Base-by-base conservation (phyloP, 768 basidiomycete species). In the Pisolithus sp. region DNA sequence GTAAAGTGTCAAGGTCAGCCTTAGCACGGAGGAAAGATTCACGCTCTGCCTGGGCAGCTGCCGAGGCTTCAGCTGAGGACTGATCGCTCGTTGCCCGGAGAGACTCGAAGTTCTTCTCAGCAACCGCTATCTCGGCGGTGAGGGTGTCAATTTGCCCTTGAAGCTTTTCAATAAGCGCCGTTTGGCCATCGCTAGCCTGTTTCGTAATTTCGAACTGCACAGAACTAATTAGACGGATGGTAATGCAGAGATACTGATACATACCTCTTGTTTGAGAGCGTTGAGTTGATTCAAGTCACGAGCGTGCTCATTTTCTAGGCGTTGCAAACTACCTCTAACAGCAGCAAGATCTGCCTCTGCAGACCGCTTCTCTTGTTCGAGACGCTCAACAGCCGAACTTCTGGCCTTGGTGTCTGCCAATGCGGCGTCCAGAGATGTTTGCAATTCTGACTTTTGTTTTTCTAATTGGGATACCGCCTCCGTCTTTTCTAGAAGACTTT, bases 1-100 rank as follows among this genome's bases (percentile, higher is more conserved):
- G 67, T 31, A 83, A 73, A 5, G 77, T 70, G 40, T 76, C 77
- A 34, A 88, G 71, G 48, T 88, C 79, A 2, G 76, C 77, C 57
- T 82, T 80, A 12, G 81, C 83, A 60, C 81, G 81, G 18, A 79
- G 59, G 26, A 89, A 72, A 20, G 81, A 79, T 58, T 83, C 83
- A 18, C 75, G 83, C 54, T 89, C 83, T 38, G 74, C 67, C 41
- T 77, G 73, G n/a, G 80, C 79, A 15, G 80, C 79, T 15, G 74
- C 72, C 1, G 74, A 65, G 0, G 77, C 72, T 26, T 71, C 73
- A 1, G 73, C 66, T 4, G 70, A 62, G 13, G 73, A 70, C 6
- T 75, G 66, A 13, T 75, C 74, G 23, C 78, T 74, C 2, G 73
- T 73, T 12, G 70, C 59, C 54, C 77, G 74, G 17, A 85, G 67